These are phyloP conservation scores for Hypoxylon rubiginosum DNA, from an alignment of 2,329 filamentous ascomycete genomes.

Conservation along the genomic window DNA sequence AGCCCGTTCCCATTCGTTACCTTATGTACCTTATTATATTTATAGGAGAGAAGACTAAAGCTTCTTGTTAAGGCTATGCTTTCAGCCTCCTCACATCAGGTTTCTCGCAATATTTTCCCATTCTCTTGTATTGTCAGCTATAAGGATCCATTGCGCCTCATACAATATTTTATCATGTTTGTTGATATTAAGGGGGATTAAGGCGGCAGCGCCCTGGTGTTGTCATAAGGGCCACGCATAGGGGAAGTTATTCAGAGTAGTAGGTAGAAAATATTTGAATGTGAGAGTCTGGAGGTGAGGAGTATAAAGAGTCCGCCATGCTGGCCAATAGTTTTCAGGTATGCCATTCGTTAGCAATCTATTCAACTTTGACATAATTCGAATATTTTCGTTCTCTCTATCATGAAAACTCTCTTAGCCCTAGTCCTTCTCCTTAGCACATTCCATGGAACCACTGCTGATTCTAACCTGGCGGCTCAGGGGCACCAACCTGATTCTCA, in stretches of 20 bases:
- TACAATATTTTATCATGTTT: neutral
- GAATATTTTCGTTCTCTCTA: constrained; percentile 3
- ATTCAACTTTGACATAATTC: constrained; percentile 5
- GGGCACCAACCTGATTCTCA: constrained; percentile 5
- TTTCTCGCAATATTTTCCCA: neutral
- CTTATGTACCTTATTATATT: neutral
- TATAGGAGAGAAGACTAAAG: neutral
- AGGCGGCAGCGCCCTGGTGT: neutral
- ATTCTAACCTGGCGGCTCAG: constrained; percentile 8
- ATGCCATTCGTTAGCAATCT: neutral
- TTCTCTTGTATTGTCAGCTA: neutral
- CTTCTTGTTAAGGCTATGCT: constrained; percentile 1
- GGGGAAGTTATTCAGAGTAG: neutral
- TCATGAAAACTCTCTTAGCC: constrained; percentile 3
- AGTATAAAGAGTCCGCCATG: constrained; percentile 9
- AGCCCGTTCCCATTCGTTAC: too few relatives aligned
- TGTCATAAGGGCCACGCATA: neutral
- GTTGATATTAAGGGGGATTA: neutral
- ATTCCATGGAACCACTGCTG: neutral
- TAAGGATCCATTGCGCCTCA: neutral
- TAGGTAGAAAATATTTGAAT: constrained; percentile 3
- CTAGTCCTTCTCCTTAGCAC: constrained; percentile 5
- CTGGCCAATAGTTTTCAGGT: constrained; percentile 1
- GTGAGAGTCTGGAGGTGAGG: constrained; percentile 4
- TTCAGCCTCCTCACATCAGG: neutral